Percentiles rank a stretch among this genome's conserved stretches.
phyloP scores from a whole-genome alignment of 140 eudicot genomes.

The Flaveria floridana region DNA sequence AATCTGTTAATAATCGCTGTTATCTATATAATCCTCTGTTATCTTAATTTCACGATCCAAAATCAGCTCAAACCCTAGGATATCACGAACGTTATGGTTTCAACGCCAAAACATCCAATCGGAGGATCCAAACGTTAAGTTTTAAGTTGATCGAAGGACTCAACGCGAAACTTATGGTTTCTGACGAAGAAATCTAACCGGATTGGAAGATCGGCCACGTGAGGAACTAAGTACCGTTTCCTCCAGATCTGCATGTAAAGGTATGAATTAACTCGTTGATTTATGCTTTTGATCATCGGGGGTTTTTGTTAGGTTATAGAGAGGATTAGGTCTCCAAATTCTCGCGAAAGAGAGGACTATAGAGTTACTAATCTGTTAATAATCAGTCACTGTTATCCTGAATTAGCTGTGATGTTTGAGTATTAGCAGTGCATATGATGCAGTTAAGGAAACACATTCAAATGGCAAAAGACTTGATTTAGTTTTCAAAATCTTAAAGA shows the following conservation, averaged over 20 bases:
- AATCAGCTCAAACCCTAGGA: slow-evolving; percentile 33
- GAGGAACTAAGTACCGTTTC: slow-evolving; percentile 4
- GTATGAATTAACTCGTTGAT: slow-evolving; percentile 30
- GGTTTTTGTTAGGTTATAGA: slow-evolving; percentile 58
- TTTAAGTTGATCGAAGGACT: slow-evolving; percentile 16
- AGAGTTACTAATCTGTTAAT: slow-evolving; percentile 46
- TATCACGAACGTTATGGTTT: slow-evolving; percentile 18
- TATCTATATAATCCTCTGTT: too few relatives aligned
- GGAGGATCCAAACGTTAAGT: slow-evolving; percentile 53
- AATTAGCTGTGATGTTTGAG: too few relatives aligned
- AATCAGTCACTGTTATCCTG: too few relatives aligned
- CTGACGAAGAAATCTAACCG: slow-evolving; percentile 16
- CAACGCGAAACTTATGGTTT: neutral
- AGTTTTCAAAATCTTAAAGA: too few relatives aligned
- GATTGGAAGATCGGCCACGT: slow-evolving; percentile 28
- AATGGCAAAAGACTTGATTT: too few relatives aligned
- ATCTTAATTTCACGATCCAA: slow-evolving; percentile 30
- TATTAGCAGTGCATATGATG: too few relatives aligned
- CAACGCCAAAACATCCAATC: slow-evolving; percentile 58
- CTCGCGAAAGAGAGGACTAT: slow-evolving; percentile 45
- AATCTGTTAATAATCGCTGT: slow-evolving; percentile 31
- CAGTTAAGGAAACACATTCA: too few relatives aligned
- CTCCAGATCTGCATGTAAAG: slow-evolving; percentile 70
- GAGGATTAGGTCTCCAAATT: slow-evolving; percentile 72
- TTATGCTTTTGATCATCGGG: slow-evolving; percentile 10